Evolutionary conservation across 129 eudicot genomes (phyloP).

Genomic region (Glebionis coronaria): DNA sequence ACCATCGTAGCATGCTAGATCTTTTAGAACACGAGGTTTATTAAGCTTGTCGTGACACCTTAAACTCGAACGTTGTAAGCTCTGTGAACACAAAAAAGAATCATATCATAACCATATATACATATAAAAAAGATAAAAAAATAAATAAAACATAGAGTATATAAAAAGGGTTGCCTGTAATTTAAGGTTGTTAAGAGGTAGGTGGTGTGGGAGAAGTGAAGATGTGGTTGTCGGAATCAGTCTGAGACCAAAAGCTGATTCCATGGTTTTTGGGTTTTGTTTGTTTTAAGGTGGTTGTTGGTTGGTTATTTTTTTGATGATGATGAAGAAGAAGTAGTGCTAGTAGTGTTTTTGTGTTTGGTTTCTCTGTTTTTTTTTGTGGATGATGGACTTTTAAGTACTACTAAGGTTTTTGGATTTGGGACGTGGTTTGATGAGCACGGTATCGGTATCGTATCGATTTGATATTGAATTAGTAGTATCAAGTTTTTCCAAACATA

Average conservation of each 20-base stretch:
- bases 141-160: too few species aligned
- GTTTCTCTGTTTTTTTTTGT: constrained; percentile 1
- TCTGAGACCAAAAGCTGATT: constrained; percentile 51
- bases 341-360: constrained; percentile 13
- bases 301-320: too few species aligned
- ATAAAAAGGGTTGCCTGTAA: constrained; percentile 37
- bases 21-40: too few species aligned
- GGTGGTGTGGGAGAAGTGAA: constrained; percentile 35
- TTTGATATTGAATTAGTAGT: too few species aligned
- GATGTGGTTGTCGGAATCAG: constrained; percentile 42
- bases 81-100: constrained; percentile 31
- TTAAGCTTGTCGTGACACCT: too few species aligned
- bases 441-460: too few species aligned
- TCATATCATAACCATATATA: background rate
- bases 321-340: constrained; percentile 28
- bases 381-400: constrained; percentile 13
- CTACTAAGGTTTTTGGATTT: background rate
- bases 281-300: background rate
- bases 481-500: too few species aligned
- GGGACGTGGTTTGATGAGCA: too few species aligned
- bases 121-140: background rate
- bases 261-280: constrained; percentile 37
- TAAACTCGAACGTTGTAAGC: constrained; percentile 39
- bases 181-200: constrained; percentile 40
- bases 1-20: too few species aligned